These are phyloP conservation scores for Calonectria crousiana DNA, from an alignment of 2,329 filamentous ascomycete genomes.

Conservation along the genomic window DNA sequence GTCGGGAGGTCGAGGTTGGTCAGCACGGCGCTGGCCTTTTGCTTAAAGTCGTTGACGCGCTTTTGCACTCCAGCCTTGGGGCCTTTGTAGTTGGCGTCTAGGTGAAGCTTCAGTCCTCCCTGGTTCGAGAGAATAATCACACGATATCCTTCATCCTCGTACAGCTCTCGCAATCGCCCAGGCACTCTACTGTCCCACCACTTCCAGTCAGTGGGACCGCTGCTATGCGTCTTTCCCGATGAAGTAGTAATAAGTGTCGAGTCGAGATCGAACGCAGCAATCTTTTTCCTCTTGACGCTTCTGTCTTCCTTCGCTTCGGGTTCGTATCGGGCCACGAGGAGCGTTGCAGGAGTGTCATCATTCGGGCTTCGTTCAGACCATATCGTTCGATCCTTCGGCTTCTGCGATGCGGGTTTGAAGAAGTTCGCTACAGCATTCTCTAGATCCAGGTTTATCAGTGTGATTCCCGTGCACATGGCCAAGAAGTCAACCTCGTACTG, in stretches of 20 bases:
- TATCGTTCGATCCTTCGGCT: constrained; percentile 78
- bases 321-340: constrained; percentile 82
- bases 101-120: constrained; percentile 81
- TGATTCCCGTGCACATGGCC: neutral
- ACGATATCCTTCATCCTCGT: constrained; percentile 76
- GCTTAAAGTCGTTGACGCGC: constrained; percentile 83
- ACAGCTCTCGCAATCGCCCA: constrained; percentile 72
- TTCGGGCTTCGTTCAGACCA: constrained; percentile 76
- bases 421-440: constrained; percentile 82
- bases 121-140: constrained; percentile 92
- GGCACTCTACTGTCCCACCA: constrained; percentile 90
- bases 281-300: constrained; percentile 60
- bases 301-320: constrained; percentile 54
- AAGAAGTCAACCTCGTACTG: constrained; percentile 51
- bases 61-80: constrained; percentile 72
- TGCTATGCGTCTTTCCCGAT: constrained; percentile 84
- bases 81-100: constrained; percentile 73
- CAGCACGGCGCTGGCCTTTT: constrained; percentile 79
- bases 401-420: constrained; percentile 89
- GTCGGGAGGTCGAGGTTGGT: constrained; percentile 80
- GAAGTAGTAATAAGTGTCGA: constrained; percentile 86
- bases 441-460: constrained; percentile 49
- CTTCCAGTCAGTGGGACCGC: constrained; percentile 84
- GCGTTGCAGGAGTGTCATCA: constrained; percentile 63
- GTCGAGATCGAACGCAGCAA: constrained; percentile 84